phyloP scores from a whole-genome alignment of 140 eudicot genomes.

The Senecio squalidus region DNA sequence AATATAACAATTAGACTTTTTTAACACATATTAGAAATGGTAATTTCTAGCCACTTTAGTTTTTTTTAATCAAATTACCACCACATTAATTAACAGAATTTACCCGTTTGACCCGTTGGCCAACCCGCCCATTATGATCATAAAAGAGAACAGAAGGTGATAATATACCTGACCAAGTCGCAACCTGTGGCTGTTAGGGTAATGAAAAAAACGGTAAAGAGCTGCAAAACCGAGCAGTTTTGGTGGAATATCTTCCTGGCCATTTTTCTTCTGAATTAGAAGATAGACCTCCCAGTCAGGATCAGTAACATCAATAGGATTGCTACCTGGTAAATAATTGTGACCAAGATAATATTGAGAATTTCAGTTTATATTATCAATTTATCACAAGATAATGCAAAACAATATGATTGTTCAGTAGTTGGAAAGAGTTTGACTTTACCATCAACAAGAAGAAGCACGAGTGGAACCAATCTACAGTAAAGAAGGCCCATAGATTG shows the following conservation, averaged over 20 bases:
- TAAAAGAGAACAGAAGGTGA: neutral
- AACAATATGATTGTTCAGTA: neutral
- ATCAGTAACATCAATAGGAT: constrained; percentile 92
- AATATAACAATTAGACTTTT: too few species aligned
- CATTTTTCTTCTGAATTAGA: constrained; percentile 42
- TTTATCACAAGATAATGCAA: neutral
- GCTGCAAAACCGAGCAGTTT: constrained; percentile 87
- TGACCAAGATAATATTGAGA: neutral
- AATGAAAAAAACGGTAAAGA: constrained; percentile 75
- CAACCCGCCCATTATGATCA: neutral
- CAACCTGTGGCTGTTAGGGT: constrained; percentile 63
- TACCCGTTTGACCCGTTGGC: neutral
- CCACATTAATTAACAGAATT: too few species aligned
- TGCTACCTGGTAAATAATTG: constrained; percentile 70
- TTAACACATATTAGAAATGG: too few species aligned
- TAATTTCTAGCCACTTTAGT: too few species aligned
- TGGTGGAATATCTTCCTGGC: constrained; percentile 27
- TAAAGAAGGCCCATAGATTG: constrained; percentile 68
- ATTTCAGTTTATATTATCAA: neutral
- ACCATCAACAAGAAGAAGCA: constrained; percentile 96
- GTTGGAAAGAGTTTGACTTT: constrained; percentile 13
- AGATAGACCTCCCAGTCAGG: constrained; percentile 91
- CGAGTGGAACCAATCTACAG: constrained; percentile 92
- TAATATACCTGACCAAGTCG: constrained; percentile 85
- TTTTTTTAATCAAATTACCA: too few species aligned